These are phyloP conservation scores for Cyphellophora attinorum DNA, from an alignment of 2,329 filamentous ascomycete genomes.

Conservation along the genomic window DNA sequence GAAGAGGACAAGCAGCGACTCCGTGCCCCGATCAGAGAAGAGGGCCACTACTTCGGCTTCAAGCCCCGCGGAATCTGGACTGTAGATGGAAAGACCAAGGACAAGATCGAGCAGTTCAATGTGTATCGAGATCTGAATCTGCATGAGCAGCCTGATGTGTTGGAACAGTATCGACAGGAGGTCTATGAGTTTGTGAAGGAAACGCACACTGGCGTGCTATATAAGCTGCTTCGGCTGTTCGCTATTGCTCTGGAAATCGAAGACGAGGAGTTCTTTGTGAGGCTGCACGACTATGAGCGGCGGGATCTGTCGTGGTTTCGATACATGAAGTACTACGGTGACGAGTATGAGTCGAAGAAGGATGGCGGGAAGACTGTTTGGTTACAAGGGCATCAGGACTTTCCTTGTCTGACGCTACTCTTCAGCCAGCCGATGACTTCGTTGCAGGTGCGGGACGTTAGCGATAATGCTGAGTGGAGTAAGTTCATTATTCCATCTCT, in stretches of 20 bases:
- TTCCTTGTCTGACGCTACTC: conserved; percentile 47
- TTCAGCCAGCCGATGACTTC: conserved; percentile 51
- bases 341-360: conserved; percentile 32
- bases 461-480: no score
- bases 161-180: conserved; percentile 38
- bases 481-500: no score
- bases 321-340: conserved; percentile 51
- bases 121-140: conserved; percentile 4
- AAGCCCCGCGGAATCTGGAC: conserved; percentile 34
- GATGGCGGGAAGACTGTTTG: conserved; percentile 36
- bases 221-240: conserved; percentile 45
- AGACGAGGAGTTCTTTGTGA: conserved; percentile 47
- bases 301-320: conserved; percentile 52
- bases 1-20: conserved; percentile 51
- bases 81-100: neutral
- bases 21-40: conserved; percentile 31
- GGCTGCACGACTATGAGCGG: conserved; percentile 49
- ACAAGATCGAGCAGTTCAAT: conserved; percentile 9
- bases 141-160: conserved; percentile 3
- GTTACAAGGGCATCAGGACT: conserved; percentile 45
- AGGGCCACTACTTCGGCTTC: conserved; percentile 50
- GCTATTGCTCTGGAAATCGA: conserved; percentile 53
- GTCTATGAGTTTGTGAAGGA: conserved; percentile 45
- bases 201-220: conserved; percentile 6
- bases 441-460: conserved; percentile 49